Base-by-base conservation (phyloP, 345 rosid genomes). In the Jatropha curcas region DNA sequence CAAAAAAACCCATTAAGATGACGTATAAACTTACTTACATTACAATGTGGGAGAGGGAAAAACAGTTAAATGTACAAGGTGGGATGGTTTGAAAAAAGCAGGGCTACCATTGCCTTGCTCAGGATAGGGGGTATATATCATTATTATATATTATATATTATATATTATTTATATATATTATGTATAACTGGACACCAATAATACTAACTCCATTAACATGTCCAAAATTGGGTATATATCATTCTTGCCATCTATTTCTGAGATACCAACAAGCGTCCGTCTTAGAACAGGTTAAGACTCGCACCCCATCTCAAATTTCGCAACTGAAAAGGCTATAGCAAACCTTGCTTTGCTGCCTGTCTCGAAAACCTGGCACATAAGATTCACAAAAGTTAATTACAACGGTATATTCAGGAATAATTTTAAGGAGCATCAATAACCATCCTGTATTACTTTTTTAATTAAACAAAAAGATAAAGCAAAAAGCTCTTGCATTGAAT, bases 161-260 rank as follows among this genome's bases (percentile, higher is more conserved):
- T 60, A 62, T 52, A 59, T 68, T 75, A 67, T 39, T 62, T 72
- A 51, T 60, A 45, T 50, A 10, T 11, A 20, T n/a, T 70, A 64
- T 63, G 65, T 70, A 76, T 76, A 75, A 70, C 51, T 69, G 70
- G 70, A 70, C 70, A 69, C 70, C 79, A 52, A 64, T 64, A 70
- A 56, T 43, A 70, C 74, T 70, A 68, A 50, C 73, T 28, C 30
- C 73, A 69, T 61, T 34, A 68, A 50, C 41, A 55, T 56, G 70
- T 76, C 66, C 79, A 76, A 76, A 76, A 76, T 76, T 76, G 79
- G 59, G 67, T 70, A 25, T 17, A 75, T 35, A 60, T 62, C 70
- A 39, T 75, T 75, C 51, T 55, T 60, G 34, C 76, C 78, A 62
- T 70, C 74, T 22, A 69, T 56, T 30, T 41, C 64, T 67, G 34